phyloP scores from a whole-genome alignment of 345 rosid genomes.

The Citrus sp. region DNA sequence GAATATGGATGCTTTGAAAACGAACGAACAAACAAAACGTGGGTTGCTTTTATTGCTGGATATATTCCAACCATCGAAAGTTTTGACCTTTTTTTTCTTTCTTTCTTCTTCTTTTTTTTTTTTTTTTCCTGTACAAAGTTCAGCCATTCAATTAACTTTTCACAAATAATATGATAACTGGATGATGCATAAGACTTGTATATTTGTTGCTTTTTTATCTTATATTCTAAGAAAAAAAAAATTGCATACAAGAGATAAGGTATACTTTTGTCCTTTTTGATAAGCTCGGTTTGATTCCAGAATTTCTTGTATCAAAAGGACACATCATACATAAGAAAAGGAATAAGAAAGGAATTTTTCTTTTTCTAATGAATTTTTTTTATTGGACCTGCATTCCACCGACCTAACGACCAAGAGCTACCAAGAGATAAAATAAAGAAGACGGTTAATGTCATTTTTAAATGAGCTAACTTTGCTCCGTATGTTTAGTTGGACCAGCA shows the following conservation, averaged over 20 bases:
- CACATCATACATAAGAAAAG: neutral
- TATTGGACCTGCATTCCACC: neutral
- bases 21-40: neutral
- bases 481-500: neutral
- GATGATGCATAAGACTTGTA: neutral
- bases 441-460: neutral
- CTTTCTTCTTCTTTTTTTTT: neutral
- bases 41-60: neutral
- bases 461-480: neutral
- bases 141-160: neutral
- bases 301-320: neutral
- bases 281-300: neutral
- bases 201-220: neutral
- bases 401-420: neutral
- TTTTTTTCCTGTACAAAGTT: neutral
- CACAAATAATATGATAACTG: neutral
- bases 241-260: neutral
- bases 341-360: too few species aligned
- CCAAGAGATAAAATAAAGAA: neutral
- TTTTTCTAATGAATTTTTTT: neutral
- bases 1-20: neutral
- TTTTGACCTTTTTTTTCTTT: neutral
- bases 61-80: neutral
- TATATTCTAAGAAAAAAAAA: neutral
- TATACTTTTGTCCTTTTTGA: neutral